Evolutionary conservation across 352 stramenopile genomes (phyloP), one percentile per base, ranked within the genome.

Genomic region (Pseudoperonospora humuli): DNA sequence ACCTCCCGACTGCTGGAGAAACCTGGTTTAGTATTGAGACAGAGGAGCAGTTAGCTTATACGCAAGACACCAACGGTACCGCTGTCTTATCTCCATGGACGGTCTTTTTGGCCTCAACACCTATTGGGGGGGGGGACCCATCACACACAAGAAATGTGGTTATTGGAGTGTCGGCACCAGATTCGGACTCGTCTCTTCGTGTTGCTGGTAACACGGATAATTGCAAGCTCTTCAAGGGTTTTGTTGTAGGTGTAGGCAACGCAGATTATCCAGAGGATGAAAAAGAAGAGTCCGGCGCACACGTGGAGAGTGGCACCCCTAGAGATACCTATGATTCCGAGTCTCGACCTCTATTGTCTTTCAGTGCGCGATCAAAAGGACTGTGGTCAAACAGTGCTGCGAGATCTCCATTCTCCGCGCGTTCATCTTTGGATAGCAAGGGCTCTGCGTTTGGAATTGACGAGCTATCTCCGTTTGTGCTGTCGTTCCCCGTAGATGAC

Each of bases 1-100:
- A 82, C 36, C 50, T 81, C 19, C 50, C 71, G 19, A 89, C 77
- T 0, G 64, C 69, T 11, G 77, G 77, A 34, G 72, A 85, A 37
- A 86, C 75, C 25, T 89, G 77, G 77, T 86, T 89, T 32, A 86
- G 77, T 45, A 86, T 89, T 47, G 77, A 89, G 61, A 86, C 77
- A 5, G 65, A 86, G 56, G 75, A 86, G 58, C 77, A 89, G 45
- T 56, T 86, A 32, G 77, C 73, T 11, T 85, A 79, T 42, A 89
- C 75, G 17, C 67, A 84, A 55, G 74, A 89, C 54, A 84, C 59
- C 32, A 70, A 87, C 35, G 72, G 72, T 21, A 62, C 80, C 3
- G 58, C 74, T 2, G 67, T 79, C 20, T 49, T 89, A 2, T 86
- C 72, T 20, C 77, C 77, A 3, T 89, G 77, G 77, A 86, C 72